Conservation (phyloP, 495 filamentous ascomycete genomes). For the Paragyromitra xinjiangensis region DNA sequence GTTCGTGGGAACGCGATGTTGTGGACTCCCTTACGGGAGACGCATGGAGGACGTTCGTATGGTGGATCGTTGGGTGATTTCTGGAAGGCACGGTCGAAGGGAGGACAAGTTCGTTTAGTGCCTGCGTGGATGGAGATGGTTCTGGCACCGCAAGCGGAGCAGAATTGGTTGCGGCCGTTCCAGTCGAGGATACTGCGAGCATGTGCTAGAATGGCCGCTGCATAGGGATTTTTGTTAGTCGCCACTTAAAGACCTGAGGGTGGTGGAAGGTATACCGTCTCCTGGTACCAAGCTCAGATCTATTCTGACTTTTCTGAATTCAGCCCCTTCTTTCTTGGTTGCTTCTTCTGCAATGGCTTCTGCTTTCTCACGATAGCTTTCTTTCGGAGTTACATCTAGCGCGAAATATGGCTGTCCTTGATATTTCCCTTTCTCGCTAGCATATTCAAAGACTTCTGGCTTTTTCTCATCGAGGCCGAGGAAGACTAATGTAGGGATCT, state of each 20-base stretch:
- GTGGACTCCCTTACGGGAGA: slow-evolving; percentile 72
- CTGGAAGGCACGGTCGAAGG: slow-evolving; percentile 69
- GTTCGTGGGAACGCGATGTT: slow-evolving; percentile 80
- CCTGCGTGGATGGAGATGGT: slow-evolving; percentile 89
- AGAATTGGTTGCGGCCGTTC: slow-evolving; percentile 89
- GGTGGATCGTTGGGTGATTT: slow-evolving; percentile 46
- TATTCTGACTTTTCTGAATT: slow-evolving; percentile 69
- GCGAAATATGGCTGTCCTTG: slow-evolving; percentile 84
- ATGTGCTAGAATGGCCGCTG: slow-evolving; percentile 91
- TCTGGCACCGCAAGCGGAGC: slow-evolving; percentile 82
- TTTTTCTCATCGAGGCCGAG: slow-evolving; percentile 80
- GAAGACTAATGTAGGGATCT: slow-evolving; percentile 76
- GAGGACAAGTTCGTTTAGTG: slow-evolving; percentile 88
- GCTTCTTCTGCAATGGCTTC: slow-evolving; percentile 67
- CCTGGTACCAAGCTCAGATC: slow-evolving; percentile 67
- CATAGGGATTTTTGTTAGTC: background rate
- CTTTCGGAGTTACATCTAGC: slow-evolving; percentile 82
- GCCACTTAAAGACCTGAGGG: background rate
- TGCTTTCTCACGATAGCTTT: slow-evolving; percentile 61
- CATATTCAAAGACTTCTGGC: slow-evolving; percentile 58
- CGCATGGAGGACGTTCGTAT: slow-evolving; percentile 71
- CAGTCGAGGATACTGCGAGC: slow-evolving; percentile 90
- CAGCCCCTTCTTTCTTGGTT: slow-evolving; percentile 62
- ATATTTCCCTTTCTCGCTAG: slow-evolving; percentile 61
- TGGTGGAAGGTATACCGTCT: slow-evolving; percentile 64